These are phyloP conservation scores for Sarocladium brachiariae DNA, from an alignment of 2,329 filamentous ascomycete species.

Conservation along the genomic window DNA sequence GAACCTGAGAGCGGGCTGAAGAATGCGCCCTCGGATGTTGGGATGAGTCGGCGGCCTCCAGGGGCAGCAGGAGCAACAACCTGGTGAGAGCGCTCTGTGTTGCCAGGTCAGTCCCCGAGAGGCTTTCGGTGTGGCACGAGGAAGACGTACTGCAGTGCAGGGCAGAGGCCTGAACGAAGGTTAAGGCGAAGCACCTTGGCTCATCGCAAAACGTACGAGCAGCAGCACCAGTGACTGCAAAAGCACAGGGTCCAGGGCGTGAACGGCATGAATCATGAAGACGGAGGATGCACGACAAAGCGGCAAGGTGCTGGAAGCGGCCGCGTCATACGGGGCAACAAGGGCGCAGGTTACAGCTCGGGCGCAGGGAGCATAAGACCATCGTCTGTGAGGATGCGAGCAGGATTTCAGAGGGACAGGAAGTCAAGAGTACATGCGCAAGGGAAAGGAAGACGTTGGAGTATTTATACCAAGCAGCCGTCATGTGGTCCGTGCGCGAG, in stretches of 20 bases:
- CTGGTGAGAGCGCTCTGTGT: not conserved
- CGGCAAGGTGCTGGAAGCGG: not conserved
- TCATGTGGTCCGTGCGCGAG: not conserved
- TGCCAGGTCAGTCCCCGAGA: not conserved
- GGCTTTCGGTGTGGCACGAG: not conserved
- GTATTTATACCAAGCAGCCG: not conserved
- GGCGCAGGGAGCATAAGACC: not conserved
- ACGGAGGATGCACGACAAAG: not conserved
- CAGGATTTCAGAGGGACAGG: not conserved
- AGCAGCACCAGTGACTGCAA: not conserved
- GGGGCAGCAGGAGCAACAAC: not conserved
- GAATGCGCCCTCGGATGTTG: not conserved
- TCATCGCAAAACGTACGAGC: not conserved
- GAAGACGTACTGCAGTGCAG: not conserved
- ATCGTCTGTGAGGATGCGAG: not conserved
- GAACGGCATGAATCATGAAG: not conserved
- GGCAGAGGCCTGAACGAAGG: not conserved
- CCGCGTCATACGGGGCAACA: not conserved
- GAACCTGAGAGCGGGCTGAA: conserved; percentile 1
- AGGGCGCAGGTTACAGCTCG: not conserved
- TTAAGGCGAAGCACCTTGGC: not conserved
- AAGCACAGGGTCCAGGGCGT: not conserved
- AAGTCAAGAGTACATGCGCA: not conserved
- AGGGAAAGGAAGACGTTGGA: not conserved
- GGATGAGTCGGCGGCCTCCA: not conserved